Conservation (phyloP, 2,329 filamentous ascomycete species). For the Ascosphaera apis region DNA sequence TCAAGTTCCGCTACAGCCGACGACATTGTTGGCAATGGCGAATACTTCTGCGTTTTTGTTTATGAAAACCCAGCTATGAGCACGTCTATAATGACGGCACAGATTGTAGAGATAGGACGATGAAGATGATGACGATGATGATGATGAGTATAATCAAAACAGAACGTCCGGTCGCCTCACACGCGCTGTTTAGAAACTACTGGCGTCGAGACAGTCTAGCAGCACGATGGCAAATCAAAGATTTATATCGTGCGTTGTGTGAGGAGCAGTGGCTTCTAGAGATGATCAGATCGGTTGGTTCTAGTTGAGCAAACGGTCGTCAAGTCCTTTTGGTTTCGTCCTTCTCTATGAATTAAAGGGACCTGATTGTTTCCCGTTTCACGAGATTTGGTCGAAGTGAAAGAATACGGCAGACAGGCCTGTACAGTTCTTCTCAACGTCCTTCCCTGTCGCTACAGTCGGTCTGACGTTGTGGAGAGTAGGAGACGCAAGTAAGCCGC, state of each 20-base stretch:
- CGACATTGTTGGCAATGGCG: conserved; percentile 31
- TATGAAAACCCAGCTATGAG: not conserved
- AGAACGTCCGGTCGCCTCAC: not conserved
- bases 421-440: too few species aligned
- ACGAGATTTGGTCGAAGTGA: too few species aligned
- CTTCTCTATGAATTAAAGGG: too few species aligned
- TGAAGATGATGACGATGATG: not conserved
- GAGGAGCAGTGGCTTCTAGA: not conserved
- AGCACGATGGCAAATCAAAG: conserved; percentile 1
- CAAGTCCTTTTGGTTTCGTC: too few species aligned
- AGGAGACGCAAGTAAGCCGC: not conserved
- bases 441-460: too few species aligned
- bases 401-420: too few species aligned
- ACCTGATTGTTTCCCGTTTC: too few species aligned
- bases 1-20: conserved; percentile 81
- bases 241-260: too few species aligned
- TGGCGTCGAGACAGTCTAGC: not conserved
- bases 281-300: not conserved
- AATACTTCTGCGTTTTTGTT: not conserved
- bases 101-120: not conserved
- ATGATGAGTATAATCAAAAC: not conserved
- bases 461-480: not conserved
- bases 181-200: not conserved
- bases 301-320: not conserved
- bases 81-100: not conserved